Evolutionary conservation across 345 rosid genomes (phyloP), one percentile per base, ranked within the genome.

Genomic region (Anacardium occidentale): DNA sequence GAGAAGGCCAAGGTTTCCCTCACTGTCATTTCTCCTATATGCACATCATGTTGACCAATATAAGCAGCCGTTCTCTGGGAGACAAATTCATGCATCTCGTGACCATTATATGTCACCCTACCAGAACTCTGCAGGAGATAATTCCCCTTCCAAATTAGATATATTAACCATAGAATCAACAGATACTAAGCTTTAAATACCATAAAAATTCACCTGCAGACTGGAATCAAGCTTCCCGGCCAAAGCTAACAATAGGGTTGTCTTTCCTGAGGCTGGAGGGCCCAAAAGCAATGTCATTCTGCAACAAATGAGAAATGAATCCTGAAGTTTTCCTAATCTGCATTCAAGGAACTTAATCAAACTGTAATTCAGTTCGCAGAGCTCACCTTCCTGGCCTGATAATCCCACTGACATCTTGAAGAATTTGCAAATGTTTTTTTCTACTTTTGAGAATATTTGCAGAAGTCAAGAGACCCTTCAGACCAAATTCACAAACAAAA

Each of bases 1-100:
- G 96, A 87, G 78, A 93, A 93, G 44, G 90, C 90, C 81, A 93
- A 75, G 62, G 98, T 93, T 77, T 93, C 98, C 69, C 93, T 86
- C 1, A 93, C 94, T 0, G 98, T 91, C 97, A 93, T 79, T 64
- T 90, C 91, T 48, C 85, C 90, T 4, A 90, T 84, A 45, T 93
- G 98, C 59, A 87, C 76, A 89, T 93, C 98, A 48, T 88, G 79
- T 73, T 93, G 97, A 60, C 97, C 87, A 32, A 88, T 86, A 66
- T 87, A 87, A 61, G 88, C 86, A 42, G 88, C 83, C 0, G 88
- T 81, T 64, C 86, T 81, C 52, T 84, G 77, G 1, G 90, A 82
- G 8, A 83, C 73, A 62, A 87, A 87, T 64, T 84, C 90, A 60
- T 83, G 34, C 82, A 85, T 53, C 1, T n/a, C 66, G 42, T 84